Percentiles rank a stretch among this genome's conserved stretches.
phyloP scores from a whole-genome alignment of 345 rosid genomes.

The Orychophragmus violaceus region DNA sequence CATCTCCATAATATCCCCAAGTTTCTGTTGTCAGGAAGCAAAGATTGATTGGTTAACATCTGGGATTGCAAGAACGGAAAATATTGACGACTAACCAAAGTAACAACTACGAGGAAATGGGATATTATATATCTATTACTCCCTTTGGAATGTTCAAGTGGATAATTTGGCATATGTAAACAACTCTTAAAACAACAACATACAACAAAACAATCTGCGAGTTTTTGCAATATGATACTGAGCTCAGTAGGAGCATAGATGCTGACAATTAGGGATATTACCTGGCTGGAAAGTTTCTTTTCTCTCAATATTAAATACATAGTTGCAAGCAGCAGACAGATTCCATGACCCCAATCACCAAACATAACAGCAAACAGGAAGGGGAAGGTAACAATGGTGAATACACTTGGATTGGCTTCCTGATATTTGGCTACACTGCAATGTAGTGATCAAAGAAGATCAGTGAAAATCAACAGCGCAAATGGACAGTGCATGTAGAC shows the following conservation, averaged over 20 bases:
- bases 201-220: neutral
- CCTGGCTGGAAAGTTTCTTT: constrained; percentile 94
- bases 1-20: constrained; percentile 95
- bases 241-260: neutral
- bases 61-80: constrained; percentile 2
- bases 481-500: neutral
- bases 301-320: constrained; percentile 59
- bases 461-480: neutral
- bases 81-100: neutral
- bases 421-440: constrained; percentile 92
- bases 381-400: constrained; percentile 86
- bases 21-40: constrained; percentile 52
- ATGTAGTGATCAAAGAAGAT: constrained; percentile 1
- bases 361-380: constrained; percentile 99
- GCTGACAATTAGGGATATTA: constrained; percentile 24
- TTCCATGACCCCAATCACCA: constrained; percentile 99
- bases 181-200: neutral
- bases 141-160: neutral
- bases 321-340: constrained; percentile 80
- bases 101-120: constrained; percentile 1
- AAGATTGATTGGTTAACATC: constrained; percentile 6
- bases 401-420: constrained; percentile 95
- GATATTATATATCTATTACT: neutral
- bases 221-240: neutral
- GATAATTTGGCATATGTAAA: neutral